phyloP scores from a whole-genome alignment of 257 asterid genomes.

The Mitragyna speciosa region DNA sequence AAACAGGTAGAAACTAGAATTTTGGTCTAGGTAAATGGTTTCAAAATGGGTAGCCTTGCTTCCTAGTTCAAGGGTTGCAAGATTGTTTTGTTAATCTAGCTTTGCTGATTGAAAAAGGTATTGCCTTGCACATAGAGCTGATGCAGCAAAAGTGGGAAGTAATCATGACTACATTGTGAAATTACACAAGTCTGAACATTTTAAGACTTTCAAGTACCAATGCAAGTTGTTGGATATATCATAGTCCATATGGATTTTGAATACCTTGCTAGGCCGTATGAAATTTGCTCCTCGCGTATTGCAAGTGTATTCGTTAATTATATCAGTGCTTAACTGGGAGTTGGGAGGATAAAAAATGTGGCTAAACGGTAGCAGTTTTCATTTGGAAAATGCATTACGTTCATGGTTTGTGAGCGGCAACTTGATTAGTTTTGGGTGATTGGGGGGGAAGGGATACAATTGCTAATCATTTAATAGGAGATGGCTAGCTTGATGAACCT shows the following conservation, averaged over 20 bases:
- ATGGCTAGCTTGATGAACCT: not conserved
- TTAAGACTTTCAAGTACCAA: not conserved
- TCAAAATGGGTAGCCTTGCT: not conserved
- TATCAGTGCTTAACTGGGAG: not conserved
- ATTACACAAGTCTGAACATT: not conserved
- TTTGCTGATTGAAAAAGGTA: not conserved
- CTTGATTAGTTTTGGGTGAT: no score
- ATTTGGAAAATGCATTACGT: not conserved
- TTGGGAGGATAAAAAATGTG: not conserved
- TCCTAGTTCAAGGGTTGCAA: not conserved
- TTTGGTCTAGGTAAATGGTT: not conserved
- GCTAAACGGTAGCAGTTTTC: not conserved
- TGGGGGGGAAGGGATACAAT: no score
- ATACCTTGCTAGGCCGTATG: not conserved
- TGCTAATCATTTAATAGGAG: not conserved
- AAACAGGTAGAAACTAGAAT: not conserved
- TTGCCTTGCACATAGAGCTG: not conserved
- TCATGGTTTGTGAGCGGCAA: not conserved
- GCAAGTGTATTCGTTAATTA: not conserved
- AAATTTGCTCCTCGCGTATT: not conserved
- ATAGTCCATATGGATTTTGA: not conserved
- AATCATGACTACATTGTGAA: not conserved
- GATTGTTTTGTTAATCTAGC: not conserved
- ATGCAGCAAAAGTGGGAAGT: not conserved
- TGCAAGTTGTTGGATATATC: not conserved